Conservation (phyloP, 305 asterid genomes). For the Fraxinus paxiana region DNA sequence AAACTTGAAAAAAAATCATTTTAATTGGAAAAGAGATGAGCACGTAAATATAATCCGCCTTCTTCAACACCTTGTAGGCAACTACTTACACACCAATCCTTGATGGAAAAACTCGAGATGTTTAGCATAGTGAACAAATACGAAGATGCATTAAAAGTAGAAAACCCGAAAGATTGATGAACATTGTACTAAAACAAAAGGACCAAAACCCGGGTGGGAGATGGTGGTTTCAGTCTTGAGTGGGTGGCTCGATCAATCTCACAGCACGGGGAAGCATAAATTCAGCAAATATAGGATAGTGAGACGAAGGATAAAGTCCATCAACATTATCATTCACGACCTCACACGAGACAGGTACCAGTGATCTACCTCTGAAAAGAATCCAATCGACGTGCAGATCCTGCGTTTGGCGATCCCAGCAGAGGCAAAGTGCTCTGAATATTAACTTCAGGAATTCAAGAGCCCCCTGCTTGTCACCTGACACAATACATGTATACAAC, state of each 20-base stretch:
- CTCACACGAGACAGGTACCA: constrained; percentile 77
- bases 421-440: constrained; percentile 85
- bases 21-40: background rate
- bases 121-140: background rate
- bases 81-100: background rate
- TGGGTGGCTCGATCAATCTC: constrained; percentile 51
- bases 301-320: constrained; percentile 83
- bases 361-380: constrained; percentile 79
- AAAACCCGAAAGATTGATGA: background rate
- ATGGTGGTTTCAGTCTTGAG: constrained; percentile 39
- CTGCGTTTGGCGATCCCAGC: constrained; percentile 99
- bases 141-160: background rate
- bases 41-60: background rate
- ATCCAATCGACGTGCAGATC: constrained; percentile 95
- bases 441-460: constrained; percentile 75
- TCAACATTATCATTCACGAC: constrained; percentile 82
- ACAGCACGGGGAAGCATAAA: constrained; percentile 89
- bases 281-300: constrained; percentile 77
- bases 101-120: background rate
- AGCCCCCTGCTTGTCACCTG: constrained; percentile 83
- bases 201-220: background rate
- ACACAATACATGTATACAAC: background rate
- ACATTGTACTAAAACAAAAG: constrained; percentile 10
- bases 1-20: background rate
- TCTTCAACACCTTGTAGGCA: background rate